These are phyloP conservation scores for Claviceps maximensis DNA, from an alignment of 2,329 filamentous ascomycete species.

Conservation along the genomic window DNA sequence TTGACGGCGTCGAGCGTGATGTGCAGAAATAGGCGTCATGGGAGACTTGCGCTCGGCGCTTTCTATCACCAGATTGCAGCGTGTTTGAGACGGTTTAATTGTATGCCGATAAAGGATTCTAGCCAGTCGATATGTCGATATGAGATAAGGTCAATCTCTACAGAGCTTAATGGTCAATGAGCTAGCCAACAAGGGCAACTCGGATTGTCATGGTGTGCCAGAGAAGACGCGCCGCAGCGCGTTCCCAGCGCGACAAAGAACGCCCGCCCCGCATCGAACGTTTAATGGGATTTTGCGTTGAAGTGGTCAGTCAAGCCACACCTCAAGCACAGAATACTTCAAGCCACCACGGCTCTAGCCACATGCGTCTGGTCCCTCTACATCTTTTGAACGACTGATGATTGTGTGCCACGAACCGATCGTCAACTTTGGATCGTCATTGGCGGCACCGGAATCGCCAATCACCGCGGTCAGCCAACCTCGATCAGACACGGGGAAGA, in stretches of 20 bases:
- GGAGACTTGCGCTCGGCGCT: slow-evolving; percentile 1
- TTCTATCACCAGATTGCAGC: neutral
- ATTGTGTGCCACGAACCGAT: neutral
- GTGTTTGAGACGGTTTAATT: neutral
- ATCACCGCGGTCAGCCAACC: neutral
- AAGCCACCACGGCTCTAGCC: neutral
- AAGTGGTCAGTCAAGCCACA: slow-evolving; percentile 7
- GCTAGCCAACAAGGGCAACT: neutral
- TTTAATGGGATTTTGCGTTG: slow-evolving; percentile 19
- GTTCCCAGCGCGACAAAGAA: slow-evolving; percentile 15
- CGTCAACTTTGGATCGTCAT: neutral
- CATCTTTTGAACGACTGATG: neutral
- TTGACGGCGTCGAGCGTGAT: slow-evolving; percentile 8
- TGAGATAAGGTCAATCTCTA: neutral
- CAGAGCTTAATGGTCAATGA: neutral
- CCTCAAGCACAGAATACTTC: neutral
- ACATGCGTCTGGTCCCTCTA: neutral
- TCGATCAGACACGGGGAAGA: neutral
- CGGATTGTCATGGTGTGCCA: neutral
- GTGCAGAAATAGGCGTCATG: slow-evolving; percentile 9
- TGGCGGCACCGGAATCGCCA: neutral
- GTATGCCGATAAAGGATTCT: neutral
- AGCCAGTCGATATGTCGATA: neutral
- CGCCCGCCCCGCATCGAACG: slow-evolving; percentile 10
- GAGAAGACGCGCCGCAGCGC: slow-evolving; percentile 22